phyloP scores from a whole-genome alignment of 1,284 basidiomycete species.

The Laetiporus sulphureus region DNA sequence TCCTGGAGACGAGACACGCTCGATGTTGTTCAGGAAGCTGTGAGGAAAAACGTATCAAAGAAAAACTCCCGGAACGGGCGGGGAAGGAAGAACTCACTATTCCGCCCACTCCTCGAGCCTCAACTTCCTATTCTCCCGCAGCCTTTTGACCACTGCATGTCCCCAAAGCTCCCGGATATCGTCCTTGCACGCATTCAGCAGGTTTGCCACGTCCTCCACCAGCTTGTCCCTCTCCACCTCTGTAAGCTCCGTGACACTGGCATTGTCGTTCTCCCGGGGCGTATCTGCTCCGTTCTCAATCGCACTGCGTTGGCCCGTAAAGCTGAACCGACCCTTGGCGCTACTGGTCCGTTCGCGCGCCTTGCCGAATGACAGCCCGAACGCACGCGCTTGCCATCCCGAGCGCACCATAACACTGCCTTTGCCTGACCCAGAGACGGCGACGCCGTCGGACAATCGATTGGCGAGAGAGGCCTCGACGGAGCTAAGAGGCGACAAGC shows the following conservation, averaged over 20 bases:
- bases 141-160: slow-evolving; percentile 56
- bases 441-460: slow-evolving; percentile 64
- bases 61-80: neutral
- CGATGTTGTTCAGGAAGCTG: slow-evolving; percentile 70
- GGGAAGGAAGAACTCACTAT: slow-evolving; percentile 47
- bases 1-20: slow-evolving; percentile 55
- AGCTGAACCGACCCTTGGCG: slow-evolving; percentile 18
- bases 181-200: slow-evolving; percentile 49
- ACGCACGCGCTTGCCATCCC: slow-evolving; percentile 67
- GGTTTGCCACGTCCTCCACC: slow-evolving; percentile 50
- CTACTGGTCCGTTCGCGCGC: slow-evolving; percentile 18
- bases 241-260: slow-evolving; percentile 9
- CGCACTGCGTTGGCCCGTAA: slow-evolving; percentile 18
- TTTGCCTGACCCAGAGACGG: slow-evolving; percentile 63
- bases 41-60: slow-evolving; percentile 1
- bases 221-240: slow-evolving; percentile 42
- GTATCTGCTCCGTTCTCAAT: slow-evolving; percentile 11
- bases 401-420: slow-evolving; percentile 70
- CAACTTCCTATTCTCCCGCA: slow-evolving; percentile 62
- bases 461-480: slow-evolving; percentile 60
- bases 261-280: slow-evolving; percentile 1
- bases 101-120: slow-evolving; percentile 80
- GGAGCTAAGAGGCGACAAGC: slow-evolving; percentile 52
- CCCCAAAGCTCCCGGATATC: slow-evolving; percentile 67
- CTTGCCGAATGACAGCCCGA: slow-evolving; percentile 31